Evolutionary conservation across 805 yeast genomes (phyloP).

Genomic region (Pichia kluyveri): DNA sequence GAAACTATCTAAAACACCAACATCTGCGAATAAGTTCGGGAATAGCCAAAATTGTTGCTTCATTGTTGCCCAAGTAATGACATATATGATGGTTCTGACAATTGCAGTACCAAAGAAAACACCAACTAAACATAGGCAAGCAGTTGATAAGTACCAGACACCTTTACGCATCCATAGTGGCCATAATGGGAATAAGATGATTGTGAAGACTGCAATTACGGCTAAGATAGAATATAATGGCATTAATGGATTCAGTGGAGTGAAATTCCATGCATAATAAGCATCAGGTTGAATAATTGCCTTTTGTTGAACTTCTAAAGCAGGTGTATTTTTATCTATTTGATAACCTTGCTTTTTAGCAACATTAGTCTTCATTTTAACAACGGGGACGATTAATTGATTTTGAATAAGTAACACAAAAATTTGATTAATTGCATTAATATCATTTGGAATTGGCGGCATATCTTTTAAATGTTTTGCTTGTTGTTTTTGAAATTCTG

Average conservation of each 20-base stretch:
- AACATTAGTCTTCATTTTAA: constrained; percentile 61
- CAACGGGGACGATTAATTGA: constrained; percentile 68
- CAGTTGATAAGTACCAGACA: constrained; percentile 85
- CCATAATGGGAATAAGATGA: constrained; percentile 90
- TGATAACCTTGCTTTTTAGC: constrained; percentile 53
- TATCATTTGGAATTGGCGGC: constrained; percentile 27
- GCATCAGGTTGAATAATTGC: constrained; percentile 56
- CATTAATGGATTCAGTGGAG: constrained; percentile 60
- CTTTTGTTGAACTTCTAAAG: constrained; percentile 42
- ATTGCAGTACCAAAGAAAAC: constrained; percentile 72
- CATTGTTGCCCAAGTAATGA: constrained; percentile 45
- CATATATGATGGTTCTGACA: constrained; percentile 62
- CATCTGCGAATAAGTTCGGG: constrained; percentile 93
- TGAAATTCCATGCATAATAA: constrained; percentile 80
- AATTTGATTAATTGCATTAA: constrained; percentile 49
- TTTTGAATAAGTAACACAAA: constrained; percentile 63
- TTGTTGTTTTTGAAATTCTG: constrained; percentile 45
- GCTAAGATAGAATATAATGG: constrained; percentile 56
- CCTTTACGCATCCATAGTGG: constrained; percentile 82
- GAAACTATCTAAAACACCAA: constrained; percentile 89
- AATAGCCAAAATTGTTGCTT: constrained; percentile 88
- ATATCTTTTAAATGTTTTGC: constrained; percentile 29
- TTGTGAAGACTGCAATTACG: constrained; percentile 50
- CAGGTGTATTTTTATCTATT: constrained; percentile 57
- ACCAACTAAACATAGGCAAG: constrained; percentile 61